These are phyloP conservation scores for Teunomyces atbi DNA, from an alignment of 805 yeast species.

Conservation along the genomic window DNA sequence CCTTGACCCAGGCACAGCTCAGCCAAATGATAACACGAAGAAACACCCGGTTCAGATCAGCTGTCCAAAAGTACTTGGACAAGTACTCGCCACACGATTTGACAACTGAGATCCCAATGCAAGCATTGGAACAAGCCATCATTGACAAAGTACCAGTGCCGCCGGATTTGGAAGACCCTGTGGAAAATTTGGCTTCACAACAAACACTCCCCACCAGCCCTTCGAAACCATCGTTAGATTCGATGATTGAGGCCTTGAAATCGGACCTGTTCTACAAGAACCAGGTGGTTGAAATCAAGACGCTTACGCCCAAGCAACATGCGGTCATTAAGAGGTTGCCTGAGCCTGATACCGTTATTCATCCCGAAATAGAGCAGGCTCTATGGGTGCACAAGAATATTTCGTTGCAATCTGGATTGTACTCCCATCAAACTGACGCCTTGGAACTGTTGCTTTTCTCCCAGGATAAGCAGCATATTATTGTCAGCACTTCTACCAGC, in stretches of 20 bases:
- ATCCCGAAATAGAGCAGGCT: constrained; percentile 48
- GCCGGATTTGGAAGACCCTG: constrained; percentile 57
- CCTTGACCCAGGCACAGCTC: constrained; percentile 55
- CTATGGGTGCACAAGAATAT: constrained; percentile 47
- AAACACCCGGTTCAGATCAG: constrained; percentile 45
- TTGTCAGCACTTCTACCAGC: constrained; percentile 92
- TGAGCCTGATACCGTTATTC: constrained; percentile 39
- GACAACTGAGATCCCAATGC: constrained; percentile 39
- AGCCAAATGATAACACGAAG: constrained; percentile 59
- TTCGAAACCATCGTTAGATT: constrained; percentile 39
- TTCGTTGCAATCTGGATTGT: constrained; percentile 48
- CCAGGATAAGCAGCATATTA: constrained; percentile 56
- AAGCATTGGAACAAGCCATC: constrained; percentile 36
- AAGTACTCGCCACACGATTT: constrained; percentile 22
- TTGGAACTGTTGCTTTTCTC: constrained; percentile 49
- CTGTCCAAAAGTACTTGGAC: constrained; percentile 16
- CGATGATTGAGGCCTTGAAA: constrained; percentile 50
- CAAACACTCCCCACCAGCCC: constrained; percentile 4
- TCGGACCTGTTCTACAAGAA: constrained; percentile 50
- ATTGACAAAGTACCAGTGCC: constrained; percentile 45
- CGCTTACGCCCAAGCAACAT: constrained; percentile 42
- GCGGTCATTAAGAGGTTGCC: constrained; percentile 46
- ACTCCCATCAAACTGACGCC: constrained; percentile 82
- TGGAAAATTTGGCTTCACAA: constrained; percentile 30
- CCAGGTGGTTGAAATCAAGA: constrained; percentile 59